Percentiles rank a stretch among this genome's conserved stretches.
These are phyloP conservation scores for Leishmania turanica DNA, from an alignment of 208 protist genomes.

Conservation along the genomic window DNA sequence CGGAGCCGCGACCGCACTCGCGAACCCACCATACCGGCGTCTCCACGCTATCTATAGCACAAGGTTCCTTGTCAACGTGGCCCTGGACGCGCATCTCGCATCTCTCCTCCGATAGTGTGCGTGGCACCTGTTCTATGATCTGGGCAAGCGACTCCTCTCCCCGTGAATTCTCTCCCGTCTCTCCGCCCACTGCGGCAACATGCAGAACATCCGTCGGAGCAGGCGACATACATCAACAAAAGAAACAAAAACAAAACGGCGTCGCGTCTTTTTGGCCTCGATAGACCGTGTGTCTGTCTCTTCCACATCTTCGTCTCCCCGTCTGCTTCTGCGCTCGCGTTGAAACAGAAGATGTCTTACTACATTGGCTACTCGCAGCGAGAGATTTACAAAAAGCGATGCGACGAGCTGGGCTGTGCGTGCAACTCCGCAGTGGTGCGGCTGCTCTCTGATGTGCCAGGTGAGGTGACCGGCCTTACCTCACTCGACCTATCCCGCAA, in stretches of 20 bases:
- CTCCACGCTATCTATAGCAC: neutral
- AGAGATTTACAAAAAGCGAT: constrained; percentile 83
- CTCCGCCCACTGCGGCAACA: neutral
- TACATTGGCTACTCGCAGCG: constrained; percentile 71
- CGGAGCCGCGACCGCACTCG: no score
- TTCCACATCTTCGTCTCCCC: neutral
- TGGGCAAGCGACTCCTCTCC: neutral
- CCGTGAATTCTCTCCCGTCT: neutral
- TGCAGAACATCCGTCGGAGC: neutral
- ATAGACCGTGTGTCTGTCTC: neutral
- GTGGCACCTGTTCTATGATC: neutral
- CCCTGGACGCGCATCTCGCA: neutral
- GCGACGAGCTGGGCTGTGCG: constrained; percentile 63
- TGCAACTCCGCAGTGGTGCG: constrained; percentile 58
- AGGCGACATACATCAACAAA: neutral
- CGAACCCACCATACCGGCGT: neutral
- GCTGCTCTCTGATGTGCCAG: constrained; percentile 58
- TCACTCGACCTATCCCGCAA: constrained; percentile 85
- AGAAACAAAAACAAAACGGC: neutral
- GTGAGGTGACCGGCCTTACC: constrained; percentile 58
- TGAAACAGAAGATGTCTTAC: constrained; percentile 36
- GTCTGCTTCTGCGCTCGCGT: neutral
- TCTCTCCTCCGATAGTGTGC: neutral
- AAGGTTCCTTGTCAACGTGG: neutral
- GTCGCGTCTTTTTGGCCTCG: neutral